Conservation (phyloP, 257 asterid species). For the Cinchona pubescens region DNA sequence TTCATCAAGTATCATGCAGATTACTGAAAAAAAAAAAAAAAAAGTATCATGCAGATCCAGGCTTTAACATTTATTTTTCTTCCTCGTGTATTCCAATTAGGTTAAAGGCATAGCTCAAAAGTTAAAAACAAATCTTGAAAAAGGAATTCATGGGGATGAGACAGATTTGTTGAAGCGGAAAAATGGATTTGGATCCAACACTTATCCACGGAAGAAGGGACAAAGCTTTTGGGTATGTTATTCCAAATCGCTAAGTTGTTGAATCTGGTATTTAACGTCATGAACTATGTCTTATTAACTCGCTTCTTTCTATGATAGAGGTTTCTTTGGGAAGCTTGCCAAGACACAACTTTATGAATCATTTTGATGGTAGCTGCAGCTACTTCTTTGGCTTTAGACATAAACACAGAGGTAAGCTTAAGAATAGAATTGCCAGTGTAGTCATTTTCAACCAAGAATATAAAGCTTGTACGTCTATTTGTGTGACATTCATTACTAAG, state of each 20-base stretch:
- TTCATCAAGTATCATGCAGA: too few relatives aligned
- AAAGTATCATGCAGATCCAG: not conserved
- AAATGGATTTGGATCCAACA: slow-evolving; percentile 81
- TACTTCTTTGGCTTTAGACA: slow-evolving; percentile 91
- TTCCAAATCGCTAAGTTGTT: not conserved
- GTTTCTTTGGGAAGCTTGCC: slow-evolving; percentile 93
- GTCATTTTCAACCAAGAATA: not conserved
- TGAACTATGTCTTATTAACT: slow-evolving; percentile 12
- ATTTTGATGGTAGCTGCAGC: slow-evolving; percentile 98
- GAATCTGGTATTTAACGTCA: not conserved
- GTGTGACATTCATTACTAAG: too few relatives aligned
- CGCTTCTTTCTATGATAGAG: slow-evolving; percentile 39
- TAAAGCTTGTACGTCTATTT: not conserved
- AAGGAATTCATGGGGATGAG: slow-evolving; percentile 76
- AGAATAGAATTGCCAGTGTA: not conserved
- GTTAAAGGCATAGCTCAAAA: slow-evolving; percentile 67
- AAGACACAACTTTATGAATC: slow-evolving; percentile 83
- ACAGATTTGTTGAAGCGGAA: slow-evolving; percentile 54
- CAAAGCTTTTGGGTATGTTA: slow-evolving; percentile 73
- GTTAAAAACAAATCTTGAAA: slow-evolving; percentile 56
- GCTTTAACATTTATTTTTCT: not conserved
- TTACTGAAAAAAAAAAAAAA: too few relatives aligned
- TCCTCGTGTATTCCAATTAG: slow-evolving; percentile 37
- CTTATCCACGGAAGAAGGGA: slow-evolving; percentile 94
- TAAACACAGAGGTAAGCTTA: slow-evolving; percentile 78